Conservation (phyloP, 306 rosid genomes). For the Fragaria vesca region DNA sequence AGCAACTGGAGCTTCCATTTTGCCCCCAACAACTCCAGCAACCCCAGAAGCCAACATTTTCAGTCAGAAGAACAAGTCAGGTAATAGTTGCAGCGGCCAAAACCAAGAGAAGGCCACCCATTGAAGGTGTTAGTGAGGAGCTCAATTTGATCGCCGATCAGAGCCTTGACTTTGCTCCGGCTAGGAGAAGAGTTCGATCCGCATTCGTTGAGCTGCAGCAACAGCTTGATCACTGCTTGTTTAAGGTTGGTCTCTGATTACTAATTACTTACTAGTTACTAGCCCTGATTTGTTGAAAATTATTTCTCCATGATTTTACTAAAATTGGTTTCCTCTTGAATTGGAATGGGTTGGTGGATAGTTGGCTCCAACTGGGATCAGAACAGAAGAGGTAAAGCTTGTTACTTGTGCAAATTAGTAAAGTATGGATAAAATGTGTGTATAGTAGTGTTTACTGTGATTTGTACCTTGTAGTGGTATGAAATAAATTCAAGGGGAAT, state of each 20-base stretch:
- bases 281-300: not conserved
- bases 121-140: conserved; percentile 60
- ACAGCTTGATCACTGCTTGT: conserved; percentile 64
- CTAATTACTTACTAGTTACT: not conserved
- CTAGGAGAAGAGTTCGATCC: conserved; percentile 62
- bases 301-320: not conserved
- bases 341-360: conserved; percentile 30
- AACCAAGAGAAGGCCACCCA: conserved; percentile 40
- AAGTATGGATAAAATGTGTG: not conserved
- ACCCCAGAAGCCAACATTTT: conserved; percentile 12
- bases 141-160: conserved; percentile 52
- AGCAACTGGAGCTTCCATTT: conserved; percentile 24
- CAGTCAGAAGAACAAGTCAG: conserved; percentile 8
- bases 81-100: conserved; percentile 30
- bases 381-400: conserved; percentile 65
- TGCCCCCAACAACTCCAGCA: conserved; percentile 13
- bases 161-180: conserved; percentile 55
- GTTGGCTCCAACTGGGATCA: conserved; percentile 83
- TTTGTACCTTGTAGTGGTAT: conserved; percentile 54
- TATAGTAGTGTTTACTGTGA: not conserved
- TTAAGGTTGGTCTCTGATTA: conserved; percentile 44
- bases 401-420: not conserved
- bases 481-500: conserved; percentile 77
- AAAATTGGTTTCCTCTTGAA: conserved; percentile 4
- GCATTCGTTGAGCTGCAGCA: conserved; percentile 56